Evolutionary conservation across 1,284 basidiomycete genomes (phyloP), one percentile per base, ranked within the genome.

Genomic region (Ceratobasidium sp.): DNA sequence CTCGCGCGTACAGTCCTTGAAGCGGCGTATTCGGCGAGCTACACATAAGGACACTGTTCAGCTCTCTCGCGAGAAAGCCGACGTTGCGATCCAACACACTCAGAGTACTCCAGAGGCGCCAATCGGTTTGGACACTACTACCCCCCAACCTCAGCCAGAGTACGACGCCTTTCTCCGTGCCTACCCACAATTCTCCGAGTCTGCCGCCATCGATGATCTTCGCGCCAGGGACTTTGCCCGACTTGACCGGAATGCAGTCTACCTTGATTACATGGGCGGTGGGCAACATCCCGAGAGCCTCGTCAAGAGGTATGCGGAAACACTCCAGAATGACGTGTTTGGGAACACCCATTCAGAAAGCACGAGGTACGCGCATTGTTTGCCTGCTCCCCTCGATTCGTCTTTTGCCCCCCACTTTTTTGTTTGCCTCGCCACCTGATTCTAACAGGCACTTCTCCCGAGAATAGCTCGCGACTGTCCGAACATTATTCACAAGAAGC

Each of bases 201-300:
- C 86, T 6, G 85, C 23, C 84, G 91, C 90, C 75, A 83, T 94
- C 76, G 93, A 94, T 81, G 88, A 89, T 0, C 88, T 94, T 44
- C 88, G 93, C 66, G 87, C 88, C 79, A 90, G 87, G n/a, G 93
- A 94, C 83, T 93, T 90, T 81, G 82, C 87, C 7, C 85, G 93
- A 70, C 86, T 94, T 54, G 90, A 91, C 79, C 87, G 86, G 50
- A 79, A 57, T n/a, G 79, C 74, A 48, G 77, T 76, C 46, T 95
- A 95, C 80, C 90, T 94, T 76, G 93, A 95, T 82, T 94, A 93
- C 81, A 95, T 94, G 91, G 94, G 93, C 52, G 93, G 92, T 46
- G 89, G 89, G 73, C 82, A 94, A 46, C 93, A 93, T 81, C 93
- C 93, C 20, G 92, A 93, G 80, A 92, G 90, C 79, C 89, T 94